Evolutionary conservation across 192 early-diverging fungal species (phyloP), one percentile per base, ranked within the genome.

Genomic region (Physocladia obscura): DNA sequence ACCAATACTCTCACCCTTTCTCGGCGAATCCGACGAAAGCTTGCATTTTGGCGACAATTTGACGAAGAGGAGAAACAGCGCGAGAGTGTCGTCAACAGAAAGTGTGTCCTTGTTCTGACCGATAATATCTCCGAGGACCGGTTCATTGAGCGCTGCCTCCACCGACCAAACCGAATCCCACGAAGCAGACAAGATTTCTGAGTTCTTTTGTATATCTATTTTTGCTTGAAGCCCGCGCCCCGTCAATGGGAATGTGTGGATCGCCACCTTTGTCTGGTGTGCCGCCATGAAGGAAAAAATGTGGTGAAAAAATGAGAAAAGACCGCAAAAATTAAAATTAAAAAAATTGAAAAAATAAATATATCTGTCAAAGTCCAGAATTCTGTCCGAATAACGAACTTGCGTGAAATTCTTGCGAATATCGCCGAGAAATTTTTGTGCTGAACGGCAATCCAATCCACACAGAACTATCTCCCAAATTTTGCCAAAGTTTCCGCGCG

Each of bases 31-130:
- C n/a, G 13, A 5, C 4, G 32, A n/a, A 36, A 27, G 38, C 32
- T 19, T 4, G 59, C 59, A 61, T 35, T 37, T 40, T 21, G 56
- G 56, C 22, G 56, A 59, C 24, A 71, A 44, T 31, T 73, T 73
- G 15, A 73, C 34, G 31, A 73, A 73, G 31, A 73, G 71, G 32
- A 73, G 71, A 54, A 73, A 73, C 2, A 73, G 50, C 5, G 73
- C 73, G 29, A 74, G n/a, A 17, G 57, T 74, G 31, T 74, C 73
- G 36, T 74, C 73, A 5, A 44, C 52, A 13, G 71, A 74, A 19
- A 72, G 60, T n/a, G n/a, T n/a, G 38, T 38, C 22, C 26, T 36
- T 35, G 21, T 74, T n/a, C 2, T 68, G 8, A 13, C 38, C 21
- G 34, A 75, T 39, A 17, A 63, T 38, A 35, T 52, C 35, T 30